These are phyloP conservation scores for Neurospora sp. DNA, from an alignment of 495 filamentous ascomycete genomes.

Conservation along the genomic window DNA sequence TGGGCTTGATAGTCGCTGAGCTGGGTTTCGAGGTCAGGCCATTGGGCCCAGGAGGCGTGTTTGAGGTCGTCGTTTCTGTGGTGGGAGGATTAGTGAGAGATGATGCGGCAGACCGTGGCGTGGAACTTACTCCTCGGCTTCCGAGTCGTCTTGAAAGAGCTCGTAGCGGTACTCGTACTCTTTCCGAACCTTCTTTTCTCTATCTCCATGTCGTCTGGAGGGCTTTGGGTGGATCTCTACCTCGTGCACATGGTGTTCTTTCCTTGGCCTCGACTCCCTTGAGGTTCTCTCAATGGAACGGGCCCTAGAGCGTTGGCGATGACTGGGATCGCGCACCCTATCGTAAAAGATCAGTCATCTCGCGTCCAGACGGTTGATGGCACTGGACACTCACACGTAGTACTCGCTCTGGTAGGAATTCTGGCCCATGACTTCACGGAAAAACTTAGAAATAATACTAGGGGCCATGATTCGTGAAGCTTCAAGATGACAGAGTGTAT, in stretches of 20 bases:
- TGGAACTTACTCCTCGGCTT: neutral
- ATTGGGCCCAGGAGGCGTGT: neutral
- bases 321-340: neutral
- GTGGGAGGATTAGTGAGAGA: neutral
- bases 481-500: neutral
- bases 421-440: neutral
- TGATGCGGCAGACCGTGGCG: neutral
- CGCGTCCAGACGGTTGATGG: too few relatives aligned
- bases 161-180: neutral
- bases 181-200: neutral
- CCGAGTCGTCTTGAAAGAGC: neutral
- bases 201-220: neutral
- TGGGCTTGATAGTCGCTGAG: neutral
- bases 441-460: neutral
- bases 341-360: neutral
- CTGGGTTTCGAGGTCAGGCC: neutral
- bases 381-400: neutral
- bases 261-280: neutral
- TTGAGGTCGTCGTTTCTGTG: neutral
- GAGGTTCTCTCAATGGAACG: neutral
- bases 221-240: neutral
- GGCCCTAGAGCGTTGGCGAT: neutral
- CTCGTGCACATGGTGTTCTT: neutral
- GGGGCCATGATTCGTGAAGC: neutral
- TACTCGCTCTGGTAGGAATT: neutral